These are phyloP conservation scores for Mycena pura DNA, from an alignment of 768 basidiomycete species.

Conservation along the genomic window DNA sequence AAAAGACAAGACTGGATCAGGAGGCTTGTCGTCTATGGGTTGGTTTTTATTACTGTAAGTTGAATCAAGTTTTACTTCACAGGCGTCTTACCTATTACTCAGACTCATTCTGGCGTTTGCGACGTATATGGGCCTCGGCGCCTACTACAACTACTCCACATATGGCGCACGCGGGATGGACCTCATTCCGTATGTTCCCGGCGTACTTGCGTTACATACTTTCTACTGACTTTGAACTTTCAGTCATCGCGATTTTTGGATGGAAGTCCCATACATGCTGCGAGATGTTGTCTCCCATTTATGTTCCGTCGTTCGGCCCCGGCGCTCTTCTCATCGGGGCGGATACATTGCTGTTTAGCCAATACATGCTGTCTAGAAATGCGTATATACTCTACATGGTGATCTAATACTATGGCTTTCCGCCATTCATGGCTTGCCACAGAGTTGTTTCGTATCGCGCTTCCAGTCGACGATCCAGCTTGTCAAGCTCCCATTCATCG, in stretches of 20 bases:
- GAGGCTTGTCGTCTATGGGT: constrained; percentile 76
- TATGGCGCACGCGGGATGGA: constrained; percentile 87
- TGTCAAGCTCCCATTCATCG: constrained; percentile 51
- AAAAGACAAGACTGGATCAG: constrained; percentile 37
- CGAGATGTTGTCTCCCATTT: constrained; percentile 79
- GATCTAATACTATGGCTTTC: neutral
- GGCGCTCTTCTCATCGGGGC: constrained; percentile 66
- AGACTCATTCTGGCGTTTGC: constrained; percentile 71
- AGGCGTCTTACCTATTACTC: neutral
- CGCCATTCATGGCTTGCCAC: constrained; percentile 39
- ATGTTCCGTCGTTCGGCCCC: constrained; percentile 74
- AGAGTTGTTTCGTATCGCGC: constrained; percentile 46
- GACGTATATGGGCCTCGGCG: constrained; percentile 78
- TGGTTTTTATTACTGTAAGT: constrained; percentile 89
- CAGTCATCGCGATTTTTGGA: constrained; percentile 91
- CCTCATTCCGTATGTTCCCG: constrained; percentile 77
- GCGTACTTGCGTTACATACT: neutral
- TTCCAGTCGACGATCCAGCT: constrained; percentile 40
- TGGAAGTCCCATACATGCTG: constrained; percentile 87
- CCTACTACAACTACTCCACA: constrained; percentile 87
- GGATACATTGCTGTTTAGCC: constrained; percentile 80
- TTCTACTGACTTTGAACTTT: constrained; percentile 5
- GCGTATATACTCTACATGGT: constrained; percentile 10
- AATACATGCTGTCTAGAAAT: constrained; percentile 7
- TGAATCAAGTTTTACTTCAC: neutral